These are phyloP conservation scores for Pharnaceum exiguum DNA, from an alignment of 148 eudicot species.

Conservation along the genomic window DNA sequence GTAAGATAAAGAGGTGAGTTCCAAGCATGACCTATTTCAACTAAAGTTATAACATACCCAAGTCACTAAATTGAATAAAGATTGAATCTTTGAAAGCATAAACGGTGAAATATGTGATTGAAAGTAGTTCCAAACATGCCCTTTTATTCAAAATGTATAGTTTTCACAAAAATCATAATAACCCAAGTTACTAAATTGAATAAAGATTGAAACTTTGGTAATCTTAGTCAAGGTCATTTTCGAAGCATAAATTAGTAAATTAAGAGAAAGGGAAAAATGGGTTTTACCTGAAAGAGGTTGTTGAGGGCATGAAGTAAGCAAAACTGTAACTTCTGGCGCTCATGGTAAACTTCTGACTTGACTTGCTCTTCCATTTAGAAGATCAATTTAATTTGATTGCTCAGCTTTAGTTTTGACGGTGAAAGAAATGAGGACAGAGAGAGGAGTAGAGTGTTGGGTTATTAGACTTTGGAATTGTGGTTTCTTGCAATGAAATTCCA, in stretches of 20 bases:
- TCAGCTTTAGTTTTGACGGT: too few relatives aligned
- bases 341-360: constrained; percentile 54
- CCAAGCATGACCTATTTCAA: too few relatives aligned
- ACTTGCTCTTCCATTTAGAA: constrained; percentile 23
- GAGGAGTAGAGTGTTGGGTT: too few relatives aligned
- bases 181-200: neutral
- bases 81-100: too few relatives aligned
- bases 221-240: neutral
- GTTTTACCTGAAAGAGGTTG: constrained; percentile 85
- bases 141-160: constrained; percentile 53
- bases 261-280: neutral
- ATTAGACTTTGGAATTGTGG: too few relatives aligned
- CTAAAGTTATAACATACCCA: too few relatives aligned
- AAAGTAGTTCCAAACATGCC: too few relatives aligned
- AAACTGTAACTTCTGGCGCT: constrained; percentile 76
- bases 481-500: too few relatives aligned
- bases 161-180: constrained; percentile 48
- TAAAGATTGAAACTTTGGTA: neutral
- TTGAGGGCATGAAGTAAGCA: constrained; percentile 91
- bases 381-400: too few relatives aligned
- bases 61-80: too few relatives aligned
- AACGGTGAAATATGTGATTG: too few relatives aligned
- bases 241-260: neutral
- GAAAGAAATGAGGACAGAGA: too few relatives aligned
- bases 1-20: neutral